phyloP scores from a whole-genome alignment of 768 basidiomycete species.

The Suillus weaverae region DNA sequence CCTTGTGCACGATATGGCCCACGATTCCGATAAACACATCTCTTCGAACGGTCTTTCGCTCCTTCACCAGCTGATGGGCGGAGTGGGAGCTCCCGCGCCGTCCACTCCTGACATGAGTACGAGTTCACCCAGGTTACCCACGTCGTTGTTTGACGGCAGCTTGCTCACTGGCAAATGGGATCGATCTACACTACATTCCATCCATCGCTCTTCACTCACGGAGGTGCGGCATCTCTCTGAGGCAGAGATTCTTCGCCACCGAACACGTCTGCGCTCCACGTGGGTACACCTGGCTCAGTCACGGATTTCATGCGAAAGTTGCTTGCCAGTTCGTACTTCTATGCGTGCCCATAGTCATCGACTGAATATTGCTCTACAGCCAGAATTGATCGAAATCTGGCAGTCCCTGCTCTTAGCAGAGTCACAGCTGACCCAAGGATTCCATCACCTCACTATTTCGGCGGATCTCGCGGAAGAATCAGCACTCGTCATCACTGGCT shows the following conservation, averaged over 20 bases:
- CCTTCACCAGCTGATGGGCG: conserved; percentile 37
- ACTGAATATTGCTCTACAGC: conserved; percentile 28
- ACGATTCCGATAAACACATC: conserved; percentile 22
- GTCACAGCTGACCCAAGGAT: conserved; percentile 42
- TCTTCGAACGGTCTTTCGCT: conserved; percentile 36
- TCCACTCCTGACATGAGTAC: not conserved
- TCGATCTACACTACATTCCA: conserved; percentile 23
- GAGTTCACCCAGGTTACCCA: conserved; percentile 18
- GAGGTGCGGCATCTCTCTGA: conserved; percentile 37
- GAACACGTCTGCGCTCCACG: conserved; percentile 29
- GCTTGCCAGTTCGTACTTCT: conserved; percentile 27
- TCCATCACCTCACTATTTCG: conserved; percentile 36
- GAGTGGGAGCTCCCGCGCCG: conserved; percentile 13
- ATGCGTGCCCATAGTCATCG: not conserved
- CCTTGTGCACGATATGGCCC: conserved; percentile 41
- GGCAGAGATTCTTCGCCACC: conserved; percentile 39
- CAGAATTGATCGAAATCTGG: conserved; percentile 48
- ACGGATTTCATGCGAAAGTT: conserved; percentile 15
- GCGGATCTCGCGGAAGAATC: conserved; percentile 36
- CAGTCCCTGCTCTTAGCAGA: conserved; percentile 55
- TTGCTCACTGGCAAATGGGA: conserved; percentile 32
- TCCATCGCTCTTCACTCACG: conserved; percentile 24
- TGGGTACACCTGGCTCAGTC: conserved; percentile 36
- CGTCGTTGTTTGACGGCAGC: conserved; percentile 46
- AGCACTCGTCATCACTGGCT: conserved; percentile 35